Evolutionary conservation across 352 stramenopile species (phyloP), one percentile per base, ranked within the genome.

Genomic region (Phytophthora syringae): DNA sequence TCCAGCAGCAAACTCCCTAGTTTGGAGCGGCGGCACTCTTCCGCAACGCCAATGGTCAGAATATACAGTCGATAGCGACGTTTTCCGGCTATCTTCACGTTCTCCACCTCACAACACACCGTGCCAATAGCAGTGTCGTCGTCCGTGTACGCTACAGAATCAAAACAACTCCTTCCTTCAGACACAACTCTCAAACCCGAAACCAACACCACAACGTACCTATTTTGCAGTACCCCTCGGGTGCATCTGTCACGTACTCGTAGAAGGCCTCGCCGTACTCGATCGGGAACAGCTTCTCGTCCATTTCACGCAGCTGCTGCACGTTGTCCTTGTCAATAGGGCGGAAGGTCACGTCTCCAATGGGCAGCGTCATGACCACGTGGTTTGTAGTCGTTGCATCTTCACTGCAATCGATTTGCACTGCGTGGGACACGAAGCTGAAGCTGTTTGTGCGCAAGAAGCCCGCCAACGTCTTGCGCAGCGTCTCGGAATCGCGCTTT

Each of bases 241-340:
- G 76, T 37, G 78, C 79, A 45, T 81, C 77, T 1, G 90, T 56
- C 48, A 98, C 82, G 54, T 98, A 92, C 34, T 76, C 70, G 76
- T 99, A 99, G 72, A 98, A 99, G 6, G 67, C 82, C 16, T 98
- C 78, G 63, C 86, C 85, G 70, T 99, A 99, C 30, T 86, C 76
- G 22, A 99, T 83, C 16, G 94, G 95, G 67, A 99, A 97, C 54
- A 96, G 90, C 21, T 78, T 67, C 37, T 84, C 61, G 59, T 98
- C 98, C 13, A 99, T 85, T 52, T 84, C 86, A 40, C 90, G 84
- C 20, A 98, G 74, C 64, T 95, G 67, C 34, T 84, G 54, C 15
- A 95, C 64, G 60, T 94, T 95, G 39, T 68, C 63, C 20, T 58
- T 62, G 42, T 77, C 78, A 47, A 96, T 84, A 3, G 67, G 60